A percentile compares a stretch with the other conserved stretches of the same genome.
These are phyloP conservation scores for Metschnikowia koreensis DNA, from an alignment of 805 yeast species.

Conservation along the genomic window DNA sequence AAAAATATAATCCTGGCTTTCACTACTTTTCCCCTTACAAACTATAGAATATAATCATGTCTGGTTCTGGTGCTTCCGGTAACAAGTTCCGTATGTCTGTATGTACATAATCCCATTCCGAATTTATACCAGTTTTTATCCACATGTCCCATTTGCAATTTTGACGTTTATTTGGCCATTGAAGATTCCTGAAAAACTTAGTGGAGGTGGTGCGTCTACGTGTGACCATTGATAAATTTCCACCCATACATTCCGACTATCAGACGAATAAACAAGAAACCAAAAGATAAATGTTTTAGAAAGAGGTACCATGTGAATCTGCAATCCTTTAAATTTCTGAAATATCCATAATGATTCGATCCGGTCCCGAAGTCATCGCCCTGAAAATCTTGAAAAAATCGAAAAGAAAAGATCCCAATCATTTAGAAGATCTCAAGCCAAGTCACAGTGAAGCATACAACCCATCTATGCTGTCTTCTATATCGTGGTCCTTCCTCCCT, in stretches of 20 bases:
- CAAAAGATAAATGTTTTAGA: too few relatives aligned
- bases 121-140: neutral
- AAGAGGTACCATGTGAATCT: neutral
- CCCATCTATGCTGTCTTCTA: too few relatives aligned
- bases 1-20: conserved; percentile 3
- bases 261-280: too few relatives aligned
- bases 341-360: too few relatives aligned
- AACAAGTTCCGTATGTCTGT: conserved; percentile 99
- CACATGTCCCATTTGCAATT: neutral
- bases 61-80: conserved; percentile 97
- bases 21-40: conserved; percentile 18
- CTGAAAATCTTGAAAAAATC: neutral
- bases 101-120: conserved; percentile 43
- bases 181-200: neutral
- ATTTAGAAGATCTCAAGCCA: neutral
- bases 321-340: neutral
- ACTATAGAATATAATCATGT: conserved; percentile 51
- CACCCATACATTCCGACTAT: neutral
- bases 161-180: neutral
- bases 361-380: neutral
- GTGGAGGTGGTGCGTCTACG: neutral
- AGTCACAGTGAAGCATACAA: too few relatives aligned
- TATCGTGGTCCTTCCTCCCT: too few relatives aligned
- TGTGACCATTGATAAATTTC: neutral
- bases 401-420: neutral